Conservation (phyloP, 192 early-diverging fungal genomes). For the Podila epicladia region DNA sequence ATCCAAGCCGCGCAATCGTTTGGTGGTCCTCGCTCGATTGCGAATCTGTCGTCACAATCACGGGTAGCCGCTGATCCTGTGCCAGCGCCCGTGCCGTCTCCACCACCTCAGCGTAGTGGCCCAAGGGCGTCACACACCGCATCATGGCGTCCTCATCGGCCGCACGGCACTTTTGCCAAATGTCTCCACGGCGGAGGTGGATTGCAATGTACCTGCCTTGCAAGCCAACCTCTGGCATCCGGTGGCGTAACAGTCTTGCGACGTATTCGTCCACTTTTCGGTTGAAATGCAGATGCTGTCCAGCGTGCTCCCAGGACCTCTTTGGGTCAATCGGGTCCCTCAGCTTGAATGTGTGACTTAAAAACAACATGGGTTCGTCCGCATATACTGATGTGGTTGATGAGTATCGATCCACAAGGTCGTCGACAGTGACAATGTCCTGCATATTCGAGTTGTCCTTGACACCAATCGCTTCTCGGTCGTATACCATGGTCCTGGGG, state of each 20-base stretch:
- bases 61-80: background rate
- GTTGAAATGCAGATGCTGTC: conserved; percentile 9
- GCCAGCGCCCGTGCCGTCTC: background rate
- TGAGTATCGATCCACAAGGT: conserved; percentile 6
- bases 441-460: conserved; percentile 1
- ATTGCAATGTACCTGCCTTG: conserved; percentile 10
- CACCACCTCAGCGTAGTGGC: conserved; percentile 4
- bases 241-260: background rate
- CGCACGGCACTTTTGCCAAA: conserved; percentile 13
- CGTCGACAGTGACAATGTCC: conserved; percentile 11
- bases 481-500: background rate
- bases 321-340: background rate
- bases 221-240: background rate
- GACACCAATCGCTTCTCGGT: background rate
- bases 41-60: conserved; percentile 13
- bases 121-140: conserved; percentile 3
- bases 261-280: conserved; percentile 14
- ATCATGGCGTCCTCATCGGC: background rate
- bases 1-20: background rate
- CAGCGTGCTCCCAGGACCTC: conserved; percentile 4
- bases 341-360: conserved; percentile 12
- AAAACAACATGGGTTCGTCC: background rate
- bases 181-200: conserved; percentile 12
- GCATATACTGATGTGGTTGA: background rate
- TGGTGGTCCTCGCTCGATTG: background rate